phyloP scores from a whole-genome alignment of 129 eudicot genomes.

The Artemisia annua region DNA sequence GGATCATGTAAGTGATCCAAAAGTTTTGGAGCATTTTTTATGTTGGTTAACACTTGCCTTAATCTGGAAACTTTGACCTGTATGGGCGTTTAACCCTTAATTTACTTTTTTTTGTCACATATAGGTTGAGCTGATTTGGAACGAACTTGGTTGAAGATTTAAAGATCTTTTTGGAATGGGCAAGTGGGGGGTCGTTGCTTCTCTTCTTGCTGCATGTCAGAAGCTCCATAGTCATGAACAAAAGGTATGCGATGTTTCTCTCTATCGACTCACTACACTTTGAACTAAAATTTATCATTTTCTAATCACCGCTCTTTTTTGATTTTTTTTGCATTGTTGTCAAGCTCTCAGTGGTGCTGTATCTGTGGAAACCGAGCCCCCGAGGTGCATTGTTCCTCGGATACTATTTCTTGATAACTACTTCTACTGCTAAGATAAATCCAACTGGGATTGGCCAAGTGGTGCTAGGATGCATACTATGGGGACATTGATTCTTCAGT shows the following conservation, averaged over 20 bases:
- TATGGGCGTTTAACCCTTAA: too few relatives aligned
- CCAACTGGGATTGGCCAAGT: conserved; percentile 79
- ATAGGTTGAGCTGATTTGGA: conserved; percentile 69
- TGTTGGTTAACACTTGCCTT: too few relatives aligned
- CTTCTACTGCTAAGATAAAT: conserved; percentile 58
- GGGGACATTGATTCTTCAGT: conserved; percentile 88
- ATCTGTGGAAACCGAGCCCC: conserved; percentile 52
- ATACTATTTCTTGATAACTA: conserved; percentile 77
- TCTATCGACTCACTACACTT: background rate
- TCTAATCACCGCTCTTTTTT: background rate
- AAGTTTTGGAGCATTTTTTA: background rate
- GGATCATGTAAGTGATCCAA: conserved; percentile 66
- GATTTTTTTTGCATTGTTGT: conserved; percentile 54
- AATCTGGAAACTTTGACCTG: background rate
- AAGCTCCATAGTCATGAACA: conserved; percentile 69
- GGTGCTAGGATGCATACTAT: conserved; percentile 69
- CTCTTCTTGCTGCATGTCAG: conserved; percentile 77
- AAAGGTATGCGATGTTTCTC: conserved; percentile 36
- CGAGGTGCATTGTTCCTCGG: conserved; percentile 70
- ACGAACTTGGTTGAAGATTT: conserved; percentile 71
- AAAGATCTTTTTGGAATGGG: conserved; percentile 78
- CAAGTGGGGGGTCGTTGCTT: conserved; percentile 84
- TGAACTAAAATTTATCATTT: conserved; percentile 3
- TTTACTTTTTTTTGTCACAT: background rate
- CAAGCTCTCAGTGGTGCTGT: conserved; percentile 87